Evolutionary conservation across 2,329 filamentous ascomycete species (phyloP).

Genomic region (Orbilia javanica): DNA sequence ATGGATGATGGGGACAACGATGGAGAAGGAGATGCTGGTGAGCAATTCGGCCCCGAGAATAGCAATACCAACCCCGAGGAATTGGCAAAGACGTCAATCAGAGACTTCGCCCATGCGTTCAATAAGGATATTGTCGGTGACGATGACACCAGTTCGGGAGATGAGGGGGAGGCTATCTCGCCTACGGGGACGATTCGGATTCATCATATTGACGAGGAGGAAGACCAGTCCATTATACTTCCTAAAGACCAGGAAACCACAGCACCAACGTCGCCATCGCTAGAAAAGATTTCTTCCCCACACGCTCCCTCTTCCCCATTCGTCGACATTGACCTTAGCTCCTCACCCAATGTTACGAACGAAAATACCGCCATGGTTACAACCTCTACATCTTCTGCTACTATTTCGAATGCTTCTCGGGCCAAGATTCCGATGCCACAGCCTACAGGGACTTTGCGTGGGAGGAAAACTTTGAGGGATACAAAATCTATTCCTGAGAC

Average conservation of each 20-base stretch:
- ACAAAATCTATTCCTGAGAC: constrained; percentile 9
- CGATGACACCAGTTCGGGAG: too few species aligned
- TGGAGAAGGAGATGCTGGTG: not conserved
- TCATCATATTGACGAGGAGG: constrained; percentile 30
- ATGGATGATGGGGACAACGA: not conserved
- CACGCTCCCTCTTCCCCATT: not conserved
- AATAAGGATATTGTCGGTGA: constrained; percentile 32
- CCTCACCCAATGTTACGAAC: not conserved
- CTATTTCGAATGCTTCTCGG: too few species aligned
- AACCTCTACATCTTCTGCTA: not conserved
- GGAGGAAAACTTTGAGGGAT: constrained; percentile 29
- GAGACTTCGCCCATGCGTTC: constrained; percentile 54
- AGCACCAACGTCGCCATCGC: not conserved
- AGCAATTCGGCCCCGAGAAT: too few species aligned
- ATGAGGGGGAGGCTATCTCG: not conserved
- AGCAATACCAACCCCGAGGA: not conserved
- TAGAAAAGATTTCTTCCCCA: not conserved
- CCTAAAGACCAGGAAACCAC: not conserved
- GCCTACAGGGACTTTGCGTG: constrained; percentile 16
- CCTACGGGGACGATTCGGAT: constrained; percentile 41
- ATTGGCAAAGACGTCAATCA: constrained; percentile 38
- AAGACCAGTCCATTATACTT: constrained; percentile 5
- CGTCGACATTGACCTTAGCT: not conserved
- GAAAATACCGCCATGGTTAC: constrained; percentile 14
- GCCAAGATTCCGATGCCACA: not conserved